phyloP scores from a whole-genome alignment of 768 basidiomycete species.

The Leccinum pellstonianum region DNA sequence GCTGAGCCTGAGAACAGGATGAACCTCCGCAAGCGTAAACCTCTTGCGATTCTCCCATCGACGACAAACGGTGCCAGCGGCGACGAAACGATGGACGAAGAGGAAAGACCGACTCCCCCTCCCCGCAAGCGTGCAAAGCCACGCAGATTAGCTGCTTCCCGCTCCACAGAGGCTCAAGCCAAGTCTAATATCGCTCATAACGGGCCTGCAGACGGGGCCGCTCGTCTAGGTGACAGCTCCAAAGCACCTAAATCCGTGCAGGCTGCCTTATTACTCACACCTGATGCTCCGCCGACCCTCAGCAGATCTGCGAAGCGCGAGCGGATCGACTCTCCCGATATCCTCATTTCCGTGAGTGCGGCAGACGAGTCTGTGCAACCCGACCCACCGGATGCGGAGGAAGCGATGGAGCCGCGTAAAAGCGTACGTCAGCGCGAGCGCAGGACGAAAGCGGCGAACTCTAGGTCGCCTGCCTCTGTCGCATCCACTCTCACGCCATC shows the following conservation, averaged over 20 bases:
- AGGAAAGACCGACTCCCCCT: conserved; percentile 29
- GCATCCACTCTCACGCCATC: conserved; percentile 33
- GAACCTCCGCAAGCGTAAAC: conserved; percentile 35
- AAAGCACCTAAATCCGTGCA: background rate
- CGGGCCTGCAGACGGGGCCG: conserved; percentile 8
- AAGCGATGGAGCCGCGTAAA: conserved; percentile 26
- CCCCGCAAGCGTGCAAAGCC: conserved; percentile 32
- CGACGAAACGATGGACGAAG: conserved; percentile 32
- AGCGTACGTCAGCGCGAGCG: conserved; percentile 33
- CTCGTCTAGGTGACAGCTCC: conserved; percentile 3
- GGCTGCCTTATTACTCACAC: conserved; percentile 16
- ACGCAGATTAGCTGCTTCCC: conserved; percentile 21
- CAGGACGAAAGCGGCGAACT: conserved; percentile 19
- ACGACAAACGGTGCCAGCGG: conserved; percentile 36
- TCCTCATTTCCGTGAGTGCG: conserved; percentile 1
- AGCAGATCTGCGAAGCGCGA: conserved; percentile 25
- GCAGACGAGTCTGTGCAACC: conserved; percentile 13
- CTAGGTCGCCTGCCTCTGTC: conserved; percentile 28
- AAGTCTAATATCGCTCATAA: conserved; percentile 6
- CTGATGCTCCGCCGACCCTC: conserved; percentile 13
- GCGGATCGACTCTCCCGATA: conserved; percentile 18
- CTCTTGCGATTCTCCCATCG: conserved; percentile 18
- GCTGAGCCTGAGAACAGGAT: conserved; percentile 32
- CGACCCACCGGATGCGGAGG: conserved; percentile 19
- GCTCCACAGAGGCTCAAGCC: conserved; percentile 4